Base-by-base conservation (phyloP, 2,329 filamentous ascomycete species). In the Orbilia javanica region DNA sequence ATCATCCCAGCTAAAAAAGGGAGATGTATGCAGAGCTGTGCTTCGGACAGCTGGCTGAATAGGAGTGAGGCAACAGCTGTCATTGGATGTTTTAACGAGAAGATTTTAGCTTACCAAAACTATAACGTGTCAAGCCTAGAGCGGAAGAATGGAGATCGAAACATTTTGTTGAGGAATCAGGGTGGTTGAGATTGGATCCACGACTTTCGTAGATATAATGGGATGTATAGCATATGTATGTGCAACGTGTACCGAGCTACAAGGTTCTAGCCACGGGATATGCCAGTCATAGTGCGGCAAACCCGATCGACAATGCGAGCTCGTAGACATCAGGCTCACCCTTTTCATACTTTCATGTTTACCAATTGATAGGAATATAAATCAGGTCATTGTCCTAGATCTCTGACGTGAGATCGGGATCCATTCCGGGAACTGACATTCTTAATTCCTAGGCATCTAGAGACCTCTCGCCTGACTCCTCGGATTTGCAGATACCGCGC, bases 241-340 rank as follows among this genome's bases (percentile, higher is more conserved):
- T 46, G 27, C 22, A 36, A 44, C 50, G 52, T 44, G 27, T 57
- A 42, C 34, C 50, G 4, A 69, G 36, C 25, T 31, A 69, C 50
- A 69, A 60, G 52, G 63, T 66, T 69, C 36, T 13, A 22, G 31
- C 55, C 44, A 48, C 63, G 63, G 39, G 64, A 29, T 27, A 53
- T 39, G 64, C 46, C 39, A 44, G 65, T 69, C 36, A 52, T 52
- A 39, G 18, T 22, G 34, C 36, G 55, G 20, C 29, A 34, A 55
- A 18, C 20, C 48, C n/a, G 50, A 69, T 69, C 65, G 50, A 60
- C 65, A 52, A 69, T 69, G 52, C 65, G 29, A 39, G 34, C n/a
- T 39, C n/a, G 46, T 55, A 39, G 52, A 36, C 34, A 46, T 34
- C 42, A 31, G 50, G 22, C 53, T 53, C 39, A 60, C 22, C 25